These are phyloP conservation scores for Pharus latifolius DNA, from an alignment of 176 grass and related monocot species.

Conservation along the genomic window DNA sequence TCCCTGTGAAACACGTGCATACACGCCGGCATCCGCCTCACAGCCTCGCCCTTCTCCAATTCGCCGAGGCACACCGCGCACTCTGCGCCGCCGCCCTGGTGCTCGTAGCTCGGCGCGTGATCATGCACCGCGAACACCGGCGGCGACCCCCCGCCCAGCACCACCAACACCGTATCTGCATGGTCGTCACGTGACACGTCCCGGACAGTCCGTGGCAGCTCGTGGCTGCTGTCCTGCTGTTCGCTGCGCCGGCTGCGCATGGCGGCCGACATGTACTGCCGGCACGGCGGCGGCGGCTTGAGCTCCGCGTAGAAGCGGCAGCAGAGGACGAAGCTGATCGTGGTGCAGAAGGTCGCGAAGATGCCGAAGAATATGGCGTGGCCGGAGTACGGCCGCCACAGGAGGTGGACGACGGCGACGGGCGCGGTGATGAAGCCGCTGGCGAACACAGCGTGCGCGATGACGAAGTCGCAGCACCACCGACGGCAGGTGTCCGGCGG, in stretches of 20 bases:
- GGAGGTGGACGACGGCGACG: constrained; percentile 10
- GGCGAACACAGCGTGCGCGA: constrained; percentile 27
- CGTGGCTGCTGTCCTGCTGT: background rate
- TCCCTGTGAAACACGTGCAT: constrained; percentile 16
- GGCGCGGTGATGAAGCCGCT: constrained; percentile 20
- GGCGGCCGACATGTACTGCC: background rate
- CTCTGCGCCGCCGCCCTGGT: background rate
- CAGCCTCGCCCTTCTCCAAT: constrained; percentile 3
- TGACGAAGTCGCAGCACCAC: constrained; percentile 29
- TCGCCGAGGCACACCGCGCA: constrained; percentile 15
- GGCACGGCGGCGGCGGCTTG: constrained; percentile 15
- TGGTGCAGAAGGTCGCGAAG: constrained; percentile 10
- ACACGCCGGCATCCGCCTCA: constrained; percentile 5
- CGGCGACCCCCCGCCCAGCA: no score
- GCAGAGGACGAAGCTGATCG: constrained; percentile 20
- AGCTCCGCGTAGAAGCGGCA: constrained; percentile 28
- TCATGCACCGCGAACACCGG: background rate
- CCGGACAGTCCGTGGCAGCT: background rate
- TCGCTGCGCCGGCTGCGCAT: background rate
- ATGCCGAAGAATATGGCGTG: constrained; percentile 8
- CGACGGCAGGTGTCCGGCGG: constrained; percentile 8
- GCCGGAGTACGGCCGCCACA: background rate
- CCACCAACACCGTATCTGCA: no score
- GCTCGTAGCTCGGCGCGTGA: constrained; percentile 22
- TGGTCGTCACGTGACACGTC: background rate